Conservation (phyloP, 2,329 filamentous ascomycete genomes). For the Penicillium hesseltinei region DNA sequence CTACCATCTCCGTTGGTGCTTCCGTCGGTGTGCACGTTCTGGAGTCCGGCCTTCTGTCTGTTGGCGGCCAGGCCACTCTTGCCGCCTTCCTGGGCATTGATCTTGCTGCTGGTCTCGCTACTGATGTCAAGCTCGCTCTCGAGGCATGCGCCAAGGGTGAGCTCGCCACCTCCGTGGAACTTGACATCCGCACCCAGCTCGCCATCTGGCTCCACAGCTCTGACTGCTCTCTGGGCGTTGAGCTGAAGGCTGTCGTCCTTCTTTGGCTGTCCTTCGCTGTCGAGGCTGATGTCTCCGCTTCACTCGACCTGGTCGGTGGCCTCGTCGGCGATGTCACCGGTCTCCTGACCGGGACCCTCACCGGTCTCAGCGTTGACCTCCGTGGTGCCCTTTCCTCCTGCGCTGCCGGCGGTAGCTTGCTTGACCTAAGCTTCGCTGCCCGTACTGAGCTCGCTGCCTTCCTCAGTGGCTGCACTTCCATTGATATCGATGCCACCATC, state of each 20-base stretch:
- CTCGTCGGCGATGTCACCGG: constrained; percentile 30
- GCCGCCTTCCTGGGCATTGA: constrained; percentile 35
- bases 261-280: constrained; percentile 38
- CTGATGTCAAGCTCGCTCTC: constrained; percentile 30
- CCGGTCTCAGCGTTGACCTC: constrained; percentile 31
- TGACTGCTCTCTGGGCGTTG: constrained; percentile 34
- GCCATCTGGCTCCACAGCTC: constrained; percentile 34
- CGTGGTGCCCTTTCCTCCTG: constrained; percentile 33
- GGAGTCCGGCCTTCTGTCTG: constrained; percentile 29
- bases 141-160: constrained; percentile 30
- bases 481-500: constrained; percentile 40
- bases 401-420: constrained; percentile 34
- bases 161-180: constrained; percentile 27
- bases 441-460: constrained; percentile 39
- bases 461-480: constrained; percentile 30
- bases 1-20: constrained; percentile 35
- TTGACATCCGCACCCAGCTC: constrained; percentile 32
- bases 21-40: constrained; percentile 32
- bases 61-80: constrained; percentile 31
- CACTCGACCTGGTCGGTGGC: constrained; percentile 27
- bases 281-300: constrained; percentile 28
- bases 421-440: constrained; percentile 32
- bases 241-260: constrained; percentile 38
- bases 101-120: constrained; percentile 27
- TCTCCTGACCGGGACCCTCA: constrained; percentile 31